Conservation (phyloP, 331 rosid genomes). For the Malus hybrid region DNA sequence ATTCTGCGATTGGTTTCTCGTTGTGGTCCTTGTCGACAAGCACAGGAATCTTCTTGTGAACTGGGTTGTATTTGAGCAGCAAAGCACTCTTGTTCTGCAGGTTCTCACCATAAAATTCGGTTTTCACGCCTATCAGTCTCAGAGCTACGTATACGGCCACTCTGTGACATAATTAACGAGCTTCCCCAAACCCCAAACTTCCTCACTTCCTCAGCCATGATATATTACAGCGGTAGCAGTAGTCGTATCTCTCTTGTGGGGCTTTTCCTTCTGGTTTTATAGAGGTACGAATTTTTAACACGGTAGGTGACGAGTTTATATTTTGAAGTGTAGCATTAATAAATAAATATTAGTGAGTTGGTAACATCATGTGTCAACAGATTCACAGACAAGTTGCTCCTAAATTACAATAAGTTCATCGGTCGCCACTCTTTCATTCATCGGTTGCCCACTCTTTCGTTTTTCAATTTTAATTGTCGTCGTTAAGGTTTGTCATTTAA, state of each 20-base stretch:
- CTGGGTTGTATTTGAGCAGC: conserved; percentile 42
- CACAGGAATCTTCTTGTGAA: conserved; percentile 49
- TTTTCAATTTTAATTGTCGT: too few species aligned
- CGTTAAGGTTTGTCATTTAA: too few species aligned
- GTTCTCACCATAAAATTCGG: conserved; percentile 28
- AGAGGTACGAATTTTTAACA: not conserved
- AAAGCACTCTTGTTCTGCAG: conserved; percentile 24
- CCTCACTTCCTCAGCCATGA: not conserved
- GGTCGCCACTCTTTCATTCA: too few species aligned
- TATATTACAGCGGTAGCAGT: not conserved
- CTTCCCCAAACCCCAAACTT: not conserved
- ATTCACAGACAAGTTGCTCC: too few species aligned
- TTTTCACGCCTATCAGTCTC: conserved; percentile 30
- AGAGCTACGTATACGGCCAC: conserved; percentile 27
- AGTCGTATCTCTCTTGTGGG: not conserved
- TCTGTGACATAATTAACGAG: conserved; percentile 15
- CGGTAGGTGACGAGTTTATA: too few species aligned
- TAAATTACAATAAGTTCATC: too few species aligned
- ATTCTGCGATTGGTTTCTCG: conserved; percentile 35
- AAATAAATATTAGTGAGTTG: too few species aligned
- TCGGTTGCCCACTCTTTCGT: too few species aligned
- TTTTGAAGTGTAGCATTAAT: too few species aligned
- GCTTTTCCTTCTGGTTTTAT: not conserved
- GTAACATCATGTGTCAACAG: too few species aligned
- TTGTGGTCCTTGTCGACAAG: conserved; percentile 24